Conservation (phyloP, 2,329 filamentous ascomycete genomes). For the Colletotrichum musae region DNA sequence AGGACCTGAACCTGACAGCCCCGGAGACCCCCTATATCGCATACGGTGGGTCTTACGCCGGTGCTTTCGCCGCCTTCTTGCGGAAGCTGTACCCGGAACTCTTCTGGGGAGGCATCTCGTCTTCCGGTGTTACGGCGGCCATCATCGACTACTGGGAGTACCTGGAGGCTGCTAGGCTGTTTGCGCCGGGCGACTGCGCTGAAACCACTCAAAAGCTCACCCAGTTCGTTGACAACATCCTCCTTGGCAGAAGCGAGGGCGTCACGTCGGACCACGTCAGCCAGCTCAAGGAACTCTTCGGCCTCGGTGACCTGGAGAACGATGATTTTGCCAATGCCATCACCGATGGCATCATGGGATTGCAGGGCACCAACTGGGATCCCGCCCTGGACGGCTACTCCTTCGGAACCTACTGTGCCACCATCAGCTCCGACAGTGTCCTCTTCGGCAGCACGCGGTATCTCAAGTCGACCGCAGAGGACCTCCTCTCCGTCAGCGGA, state of each 20-base stretch:
- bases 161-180: constrained; percentile 65
- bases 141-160: constrained; percentile 84
- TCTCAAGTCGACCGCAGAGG: constrained; percentile 52
- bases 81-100: constrained; percentile 83
- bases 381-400: constrained; percentile 57
- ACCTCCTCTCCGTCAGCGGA: constrained; percentile 59
- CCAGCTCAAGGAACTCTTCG: constrained; percentile 60
- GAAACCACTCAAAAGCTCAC: constrained; percentile 71
- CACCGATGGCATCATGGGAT: constrained; percentile 55
- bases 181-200: constrained; percentile 73
- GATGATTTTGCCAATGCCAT: constrained; percentile 65
- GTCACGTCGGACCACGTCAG: constrained; percentile 2
- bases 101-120: constrained; percentile 85
- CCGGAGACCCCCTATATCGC: constrained; percentile 79
- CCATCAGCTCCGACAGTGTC: constrained; percentile 57
- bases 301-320: constrained; percentile 59
- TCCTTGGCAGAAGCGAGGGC: constrained; percentile 58
- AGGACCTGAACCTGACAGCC: constrained; percentile 76
- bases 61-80: constrained; percentile 82
- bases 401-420: constrained; percentile 65
- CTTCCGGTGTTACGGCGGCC: constrained; percentile 83
- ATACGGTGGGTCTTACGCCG: constrained; percentile 89
- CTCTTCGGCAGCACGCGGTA: constrained; percentile 59
- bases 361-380: constrained; percentile 70
- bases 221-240: constrained; percentile 65